Evolutionary conservation across 2,329 filamentous ascomycete genomes (phyloP).

Genomic region (Chrysoporthe austroafricana): DNA sequence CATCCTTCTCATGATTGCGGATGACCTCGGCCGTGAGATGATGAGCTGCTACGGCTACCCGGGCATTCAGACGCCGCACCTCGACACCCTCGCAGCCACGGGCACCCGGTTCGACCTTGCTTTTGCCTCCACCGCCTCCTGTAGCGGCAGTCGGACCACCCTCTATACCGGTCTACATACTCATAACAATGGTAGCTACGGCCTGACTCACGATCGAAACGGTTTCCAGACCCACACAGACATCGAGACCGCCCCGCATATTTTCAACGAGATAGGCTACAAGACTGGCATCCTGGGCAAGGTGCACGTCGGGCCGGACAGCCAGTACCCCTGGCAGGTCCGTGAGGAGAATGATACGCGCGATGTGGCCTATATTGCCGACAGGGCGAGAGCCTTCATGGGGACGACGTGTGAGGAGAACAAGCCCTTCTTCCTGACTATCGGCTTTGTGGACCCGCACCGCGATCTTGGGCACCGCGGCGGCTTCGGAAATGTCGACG

Average conservation of each 20-base stretch:
- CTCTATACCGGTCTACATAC: conserved; percentile 53
- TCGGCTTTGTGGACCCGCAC: conserved; percentile 52
- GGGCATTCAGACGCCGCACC: conserved; percentile 43
- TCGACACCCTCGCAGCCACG: conserved; percentile 43
- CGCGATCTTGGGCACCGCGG: conserved; percentile 43
- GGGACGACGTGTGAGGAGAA: conserved; percentile 36
- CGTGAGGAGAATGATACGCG: conserved; percentile 42
- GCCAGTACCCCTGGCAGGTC: conserved; percentile 46
- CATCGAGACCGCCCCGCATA: conserved; percentile 43
- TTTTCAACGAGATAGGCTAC: conserved; percentile 45
- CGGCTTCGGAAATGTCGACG: conserved; percentile 47
- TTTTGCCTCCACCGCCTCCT: conserved; percentile 50
- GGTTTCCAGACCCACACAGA: conserved; percentile 48
- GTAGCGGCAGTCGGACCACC: conserved; percentile 47
- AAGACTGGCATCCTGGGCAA: conserved; percentile 51
- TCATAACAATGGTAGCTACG: conserved; percentile 50
- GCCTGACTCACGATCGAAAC: conserved; percentile 40
- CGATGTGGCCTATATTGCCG: conserved; percentile 46
- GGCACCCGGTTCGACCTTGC: conserved; percentile 43
- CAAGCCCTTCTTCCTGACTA: conserved; percentile 48
- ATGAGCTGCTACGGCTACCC: conserved; percentile 4
- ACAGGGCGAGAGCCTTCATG: conserved; percentile 44
- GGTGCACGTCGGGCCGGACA: conserved; percentile 47
- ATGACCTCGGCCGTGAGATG: conserved; percentile 6
- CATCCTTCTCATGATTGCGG: conserved; percentile 6